These are phyloP conservation scores for Conticribra weissflogii DNA, from an alignment of 108 stramenopile genomes.

Conservation along the genomic window DNA sequence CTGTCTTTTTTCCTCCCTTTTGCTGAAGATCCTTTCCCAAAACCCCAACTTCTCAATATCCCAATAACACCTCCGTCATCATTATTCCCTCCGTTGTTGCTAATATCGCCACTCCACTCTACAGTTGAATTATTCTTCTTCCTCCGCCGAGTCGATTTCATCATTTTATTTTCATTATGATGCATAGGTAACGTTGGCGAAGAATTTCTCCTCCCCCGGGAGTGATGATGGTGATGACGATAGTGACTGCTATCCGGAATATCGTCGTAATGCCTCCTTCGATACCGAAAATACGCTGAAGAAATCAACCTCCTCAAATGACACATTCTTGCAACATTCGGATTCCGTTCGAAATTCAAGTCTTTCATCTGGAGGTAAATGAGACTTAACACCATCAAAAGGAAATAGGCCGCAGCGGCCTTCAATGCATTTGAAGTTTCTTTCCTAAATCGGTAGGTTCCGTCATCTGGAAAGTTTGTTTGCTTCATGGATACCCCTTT, in stretches of 20 bases:
- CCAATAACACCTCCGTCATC: conserved; percentile 27
- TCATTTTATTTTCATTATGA: conserved; percentile 16
- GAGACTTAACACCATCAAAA: conserved; percentile 43
- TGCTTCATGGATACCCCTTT: conserved; percentile 37
- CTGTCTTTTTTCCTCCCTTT: conserved; percentile 43
- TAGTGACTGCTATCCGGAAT: conserved; percentile 37
- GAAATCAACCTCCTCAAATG: conserved; percentile 34
- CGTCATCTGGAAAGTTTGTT: conserved; percentile 10
- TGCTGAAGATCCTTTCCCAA: conserved; percentile 20
- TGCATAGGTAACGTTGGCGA: conserved; percentile 11
- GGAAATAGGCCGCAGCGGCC: conserved; percentile 51
- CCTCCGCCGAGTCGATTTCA: conserved; percentile 20
- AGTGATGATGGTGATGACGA: background rate
- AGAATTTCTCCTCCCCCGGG: background rate
- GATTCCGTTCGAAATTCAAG: conserved; percentile 32
- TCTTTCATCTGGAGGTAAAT: conserved; percentile 39
- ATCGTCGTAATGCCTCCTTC: conserved; percentile 46
- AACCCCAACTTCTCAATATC: conserved; percentile 21
- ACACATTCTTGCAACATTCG: conserved; percentile 33
- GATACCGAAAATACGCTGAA: conserved; percentile 38
- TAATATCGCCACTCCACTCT: conserved; percentile 7
- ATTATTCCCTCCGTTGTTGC: background rate
- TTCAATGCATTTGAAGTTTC: conserved; percentile 54
- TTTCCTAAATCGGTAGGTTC: conserved; percentile 33
- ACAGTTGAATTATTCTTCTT: conserved; percentile 6